A percentile compares a stretch with the other conserved stretches of the same genome.
Conservation (phyloP, 1,284 basidiomycete genomes). For the Tylopilus orsonianus region DNA sequence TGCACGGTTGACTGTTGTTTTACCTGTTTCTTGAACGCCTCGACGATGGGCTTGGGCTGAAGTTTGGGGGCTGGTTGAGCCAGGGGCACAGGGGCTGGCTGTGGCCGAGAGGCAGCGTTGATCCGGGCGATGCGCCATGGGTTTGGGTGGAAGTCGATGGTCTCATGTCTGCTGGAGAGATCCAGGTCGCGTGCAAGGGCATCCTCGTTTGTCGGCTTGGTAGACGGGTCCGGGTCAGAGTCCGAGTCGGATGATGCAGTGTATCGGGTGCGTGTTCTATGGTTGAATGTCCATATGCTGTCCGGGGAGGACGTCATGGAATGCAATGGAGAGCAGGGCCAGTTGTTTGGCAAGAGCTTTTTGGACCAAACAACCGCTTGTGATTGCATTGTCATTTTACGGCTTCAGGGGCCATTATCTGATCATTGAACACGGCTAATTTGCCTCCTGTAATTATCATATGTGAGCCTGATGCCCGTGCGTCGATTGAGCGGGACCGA, state of each 20-base stretch:
- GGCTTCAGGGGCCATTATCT: no score
- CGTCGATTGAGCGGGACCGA: background rate
- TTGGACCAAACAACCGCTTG: conserved; percentile 19
- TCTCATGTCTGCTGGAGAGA: conserved; percentile 54
- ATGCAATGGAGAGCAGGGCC: background rate
- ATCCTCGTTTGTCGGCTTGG: conserved; percentile 23
- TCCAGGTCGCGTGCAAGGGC: conserved; percentile 54
- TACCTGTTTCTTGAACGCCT: conserved; percentile 30
- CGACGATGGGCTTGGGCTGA: conserved; percentile 26
- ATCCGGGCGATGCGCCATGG: conserved; percentile 76
- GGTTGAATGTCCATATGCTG: conserved; percentile 36
- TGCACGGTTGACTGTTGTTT: conserved; percentile 4
- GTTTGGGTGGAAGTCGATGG: conserved; percentile 62
- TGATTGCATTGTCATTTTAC: no score
- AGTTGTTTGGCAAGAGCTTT: background rate
- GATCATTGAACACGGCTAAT: no score
- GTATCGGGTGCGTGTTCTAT: conserved; percentile 21
- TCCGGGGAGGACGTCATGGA: conserved; percentile 3
- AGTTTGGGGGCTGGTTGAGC: background rate
- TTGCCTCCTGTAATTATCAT: no score
- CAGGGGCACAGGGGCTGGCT: conserved; percentile 4
- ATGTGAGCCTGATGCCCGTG: no score
- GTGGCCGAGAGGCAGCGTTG: conserved; percentile 56
- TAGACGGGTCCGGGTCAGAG: conserved; percentile 19
- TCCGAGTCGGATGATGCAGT: conserved; percentile 30